A percentile compares a stretch with the other conserved stretches of the same genome.
Evolutionary conservation across 805 yeast species (phyloP).

Genomic region (Yamadazyma kitorensis): DNA sequence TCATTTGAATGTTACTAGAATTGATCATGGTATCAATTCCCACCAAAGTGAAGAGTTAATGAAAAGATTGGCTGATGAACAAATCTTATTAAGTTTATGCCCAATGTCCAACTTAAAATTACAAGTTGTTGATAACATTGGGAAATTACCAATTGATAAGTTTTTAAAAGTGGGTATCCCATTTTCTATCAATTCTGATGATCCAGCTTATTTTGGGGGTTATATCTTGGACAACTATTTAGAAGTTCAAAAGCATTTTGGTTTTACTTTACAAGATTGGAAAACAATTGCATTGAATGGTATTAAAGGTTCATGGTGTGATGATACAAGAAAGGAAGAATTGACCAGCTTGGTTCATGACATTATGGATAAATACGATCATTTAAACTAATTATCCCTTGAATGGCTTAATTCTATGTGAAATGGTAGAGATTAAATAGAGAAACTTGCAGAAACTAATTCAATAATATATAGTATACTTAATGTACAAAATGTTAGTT

Average conservation of each 20-base stretch:
- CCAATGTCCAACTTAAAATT: conserved; percentile 76
- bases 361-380: conserved; percentile 37
- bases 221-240: conserved; percentile 74
- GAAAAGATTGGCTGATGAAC: conserved; percentile 51
- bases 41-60: conserved; percentile 52
- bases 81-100: conserved; percentile 67
- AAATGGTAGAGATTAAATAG: background rate
- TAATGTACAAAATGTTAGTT: background rate
- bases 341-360: conserved; percentile 44
- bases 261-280: conserved; percentile 63
- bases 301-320: conserved; percentile 73
- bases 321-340: conserved; percentile 51
- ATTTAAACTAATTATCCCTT: too few species aligned
- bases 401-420: too few species aligned
- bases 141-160: conserved; percentile 61
- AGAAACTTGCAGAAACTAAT: background rate
- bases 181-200: conserved; percentile 60
- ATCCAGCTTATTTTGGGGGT: conserved; percentile 74
- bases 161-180: conserved; percentile 63
- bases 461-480: background rate
- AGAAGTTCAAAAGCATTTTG: conserved; percentile 58
- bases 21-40: conserved; percentile 79
- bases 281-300: conserved; percentile 58
- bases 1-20: conserved; percentile 58
- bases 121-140: conserved; percentile 66